Evolutionary conservation across 148 eudicot genomes (phyloP), one percentile per base, ranked within the genome.

Genomic region (Dysphania ambrosioides): DNA sequence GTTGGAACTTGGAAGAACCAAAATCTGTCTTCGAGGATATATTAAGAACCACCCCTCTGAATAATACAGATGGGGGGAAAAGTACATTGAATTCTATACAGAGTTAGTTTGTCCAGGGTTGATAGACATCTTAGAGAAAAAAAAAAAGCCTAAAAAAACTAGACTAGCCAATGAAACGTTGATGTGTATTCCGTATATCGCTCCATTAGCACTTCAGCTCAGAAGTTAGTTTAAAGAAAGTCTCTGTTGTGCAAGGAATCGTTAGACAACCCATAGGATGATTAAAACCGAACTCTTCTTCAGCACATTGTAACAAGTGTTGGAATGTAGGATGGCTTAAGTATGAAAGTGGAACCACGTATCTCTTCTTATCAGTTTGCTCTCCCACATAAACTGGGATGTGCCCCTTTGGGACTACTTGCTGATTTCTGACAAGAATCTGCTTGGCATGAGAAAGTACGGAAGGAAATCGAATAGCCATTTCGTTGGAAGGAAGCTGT

Each of bases 231-330:
- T 12, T 34, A 26, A 53, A 51, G 71, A 74, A 74, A 2, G 63
- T 34, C 36, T 74, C 63, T 65, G 44, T 56, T 13, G 62, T 31
- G 71, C 77, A 65, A 64, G 77, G 77, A 49, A 74, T 74, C 6
- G 77, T 74, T 2, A 65, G 51, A 65, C 71, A 60, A 18, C 77
- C 77, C 77, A 66, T 72, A 8, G 77, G 77, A 41, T 78, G 77
- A 72, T 66, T 11, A 62, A 72, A 78, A 8, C 81, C 81, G 21
- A 75, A 80, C 72, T 80, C 82, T 61, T 80, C 72, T 59, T 80
- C 82, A 21, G 82, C 71, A 6, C 57, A 40, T 21, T 61, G 66
- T 19, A 80, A 66, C 61, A 80, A 75, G 57, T 75, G 72, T 75
- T 75, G 82, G 53, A 80, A 80, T 70, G 57, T 29, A 30, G 82